Evolutionary conservation across 495 filamentous ascomycete genomes (phyloP), one percentile per base, ranked within the genome.

Genomic region (Tuber microsphaerosporum): DNA sequence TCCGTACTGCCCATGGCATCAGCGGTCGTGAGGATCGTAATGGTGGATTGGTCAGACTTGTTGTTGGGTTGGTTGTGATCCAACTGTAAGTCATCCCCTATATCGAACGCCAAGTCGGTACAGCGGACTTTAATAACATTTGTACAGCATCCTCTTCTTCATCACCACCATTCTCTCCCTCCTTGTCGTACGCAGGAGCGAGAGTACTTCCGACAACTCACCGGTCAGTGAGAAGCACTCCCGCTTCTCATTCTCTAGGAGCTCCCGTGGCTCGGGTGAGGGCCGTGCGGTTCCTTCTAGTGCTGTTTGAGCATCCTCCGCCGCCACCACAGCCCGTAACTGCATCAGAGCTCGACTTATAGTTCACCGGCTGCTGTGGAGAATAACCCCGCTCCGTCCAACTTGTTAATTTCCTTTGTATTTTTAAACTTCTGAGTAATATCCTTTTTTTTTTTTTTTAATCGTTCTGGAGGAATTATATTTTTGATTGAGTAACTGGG

Each of bases 91-190:
- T 70, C 51, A 2, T 14, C 22, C 43, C 41, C 65, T 26, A n/a
- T n/a, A 22, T 10, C 22, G 8, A n/a, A 2, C 7, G 48, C 6
- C 48, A 56, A n/a, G 48, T 56, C 2, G 22, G 9, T 37, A 37
- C 34, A 37, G 34, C 2, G 34, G 34, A 2, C 34, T 22, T n/a
- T 31, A n/a, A 31, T 43, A 46, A 56, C 69, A 31, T 46, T 14
- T 9, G 17, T 31, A 17, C 44, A 78, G 76, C 10, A 71, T 78
- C 45, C 44, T 81, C 1, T 81, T 74, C 73, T 79, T 81, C 45
- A 46, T 45, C 17, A 80, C 79, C 10, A 75, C 39, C 17, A 26
- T 77, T 7, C 48, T 80, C 1, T 71, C 77, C 34, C 20, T 75
- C 0, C 46, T 80, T 3, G 71, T 80, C 5, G 79, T 78, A 22